Evolutionary conservation across 2,329 filamentous ascomycete genomes (phyloP), one percentile per base, ranked within the genome.

Genomic region (Septoria petroselini): DNA sequence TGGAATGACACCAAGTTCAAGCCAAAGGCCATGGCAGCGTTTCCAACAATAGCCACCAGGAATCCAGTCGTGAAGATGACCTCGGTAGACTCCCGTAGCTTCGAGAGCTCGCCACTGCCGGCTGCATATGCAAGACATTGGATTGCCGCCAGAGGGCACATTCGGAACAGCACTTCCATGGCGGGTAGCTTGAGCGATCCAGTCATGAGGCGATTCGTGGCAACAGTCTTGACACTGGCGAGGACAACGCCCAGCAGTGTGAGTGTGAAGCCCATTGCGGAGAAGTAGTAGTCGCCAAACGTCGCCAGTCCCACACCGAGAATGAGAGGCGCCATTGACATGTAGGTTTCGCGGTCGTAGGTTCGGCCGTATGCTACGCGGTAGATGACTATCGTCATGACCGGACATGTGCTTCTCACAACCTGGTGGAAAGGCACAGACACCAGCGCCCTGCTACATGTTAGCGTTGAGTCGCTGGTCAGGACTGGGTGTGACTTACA

Each of bases 401-500:
- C 74, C 21, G 81, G 81, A 52, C 75, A 78, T 14, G 80, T 79
- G 55, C 81, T 81, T 54, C 81, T 77, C 66, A 83, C 76, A 53
- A 82, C 79, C 65, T 84, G 81, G 65, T 83, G 82, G 67, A 84
- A 84, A 2, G 81, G 78, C 15, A 84, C 78, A 1, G 81, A 83
- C 35, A 81, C 80, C 72, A 55, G 50, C 21, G 55, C 48, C 31
- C 56, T 58, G 12, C 15, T 11, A 35, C 11, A 17, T 9, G 38
- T 50, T 15, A 52, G 50, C 31, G 33, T 9, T 15, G 6, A 29
- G 12, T 12, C 30, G 12, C 15, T 12, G 14, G 21, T 3, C 5
- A 12, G 15, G 38, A 27, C 9, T 11, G n/a, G 9, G 8, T 47
- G 17, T 14, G 15, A 62, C 71, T 60, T 65, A 74, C 71, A 83